Conservation (phyloP, 2,329 filamentous ascomycete species). For the Aspergillus carbonarius region DNA sequence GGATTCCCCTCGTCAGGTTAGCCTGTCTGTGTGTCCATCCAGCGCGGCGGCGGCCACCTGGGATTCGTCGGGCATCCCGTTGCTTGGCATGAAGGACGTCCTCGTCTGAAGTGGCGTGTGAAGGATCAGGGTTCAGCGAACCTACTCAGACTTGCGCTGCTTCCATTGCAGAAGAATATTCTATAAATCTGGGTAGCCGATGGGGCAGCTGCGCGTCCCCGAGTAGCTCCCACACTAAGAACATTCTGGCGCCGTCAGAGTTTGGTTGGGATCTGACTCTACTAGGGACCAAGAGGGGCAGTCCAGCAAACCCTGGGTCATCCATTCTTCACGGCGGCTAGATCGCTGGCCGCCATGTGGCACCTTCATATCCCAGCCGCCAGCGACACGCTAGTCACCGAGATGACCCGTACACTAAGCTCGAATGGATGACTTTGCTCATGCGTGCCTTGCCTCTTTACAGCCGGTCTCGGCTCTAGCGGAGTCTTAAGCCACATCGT, state of each 20-base stretch:
- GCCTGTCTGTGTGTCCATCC: too few species aligned
- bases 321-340: neutral
- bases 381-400: too few species aligned
- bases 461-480: neutral
- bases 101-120: too few species aligned
- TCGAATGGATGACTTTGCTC: neutral
- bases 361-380: neutral
- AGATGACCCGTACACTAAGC: too few species aligned
- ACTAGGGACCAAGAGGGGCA: neutral
- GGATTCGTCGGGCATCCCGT: too few species aligned
- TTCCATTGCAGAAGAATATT: neutral
- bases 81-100: too few species aligned
- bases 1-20: too few species aligned
- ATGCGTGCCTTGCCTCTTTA: neutral
- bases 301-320: neutral
- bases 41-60: too few species aligned
- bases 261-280: neutral
- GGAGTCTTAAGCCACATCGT: neutral
- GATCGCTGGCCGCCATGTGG: neutral
- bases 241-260: neutral
- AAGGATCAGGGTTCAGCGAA: neutral
- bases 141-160: neutral
- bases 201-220: neutral
- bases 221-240: neutral
- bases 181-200: neutral